phyloP scores from a whole-genome alignment of 306 rosid genomes.

The Vicia villosa region DNA sequence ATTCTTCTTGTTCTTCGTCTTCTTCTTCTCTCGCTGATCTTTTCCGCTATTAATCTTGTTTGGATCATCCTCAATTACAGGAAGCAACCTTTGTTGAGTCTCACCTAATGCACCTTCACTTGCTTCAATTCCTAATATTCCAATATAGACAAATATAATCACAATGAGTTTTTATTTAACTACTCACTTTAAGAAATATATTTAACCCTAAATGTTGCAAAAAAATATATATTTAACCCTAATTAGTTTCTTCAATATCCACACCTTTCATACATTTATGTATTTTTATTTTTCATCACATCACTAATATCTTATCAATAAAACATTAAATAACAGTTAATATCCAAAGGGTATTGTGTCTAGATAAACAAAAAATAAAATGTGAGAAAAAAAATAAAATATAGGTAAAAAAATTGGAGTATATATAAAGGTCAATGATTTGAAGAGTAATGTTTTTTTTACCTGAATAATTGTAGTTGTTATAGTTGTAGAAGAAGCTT shows the following conservation, averaged over 20 bases:
- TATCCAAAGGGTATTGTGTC: too few relatives aligned
- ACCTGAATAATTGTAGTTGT: conserved; percentile 65
- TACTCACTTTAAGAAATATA: not conserved
- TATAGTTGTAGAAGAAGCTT: conserved; percentile 68
- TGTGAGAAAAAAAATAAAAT: not conserved
- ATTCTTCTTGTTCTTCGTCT: conserved; percentile 10
- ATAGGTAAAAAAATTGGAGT: conserved; percentile 32
- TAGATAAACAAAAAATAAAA: too few relatives aligned
- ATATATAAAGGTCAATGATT: not conserved
- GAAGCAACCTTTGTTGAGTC: conserved; percentile 27
- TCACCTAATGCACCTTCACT: conserved; percentile 48
- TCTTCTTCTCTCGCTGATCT: conserved; percentile 59
- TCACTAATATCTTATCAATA: too few relatives aligned
- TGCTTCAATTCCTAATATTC: conserved; percentile 57
- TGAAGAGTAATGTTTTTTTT: conserved; percentile 14
- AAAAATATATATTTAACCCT: too few relatives aligned
- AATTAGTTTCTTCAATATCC: too few relatives aligned
- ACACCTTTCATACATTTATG: too few relatives aligned
- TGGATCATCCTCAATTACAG: conserved; percentile 45
- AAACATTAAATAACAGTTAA: too few relatives aligned
- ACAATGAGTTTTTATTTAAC: too few relatives aligned
- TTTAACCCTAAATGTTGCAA: too few relatives aligned
- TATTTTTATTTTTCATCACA: too few relatives aligned
- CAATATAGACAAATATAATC: not conserved
- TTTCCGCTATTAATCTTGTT: conserved; percentile 25